These are phyloP conservation scores for Collybiopsis luxurians DNA, from an alignment of 768 basidiomycete species.

Conservation along the genomic window DNA sequence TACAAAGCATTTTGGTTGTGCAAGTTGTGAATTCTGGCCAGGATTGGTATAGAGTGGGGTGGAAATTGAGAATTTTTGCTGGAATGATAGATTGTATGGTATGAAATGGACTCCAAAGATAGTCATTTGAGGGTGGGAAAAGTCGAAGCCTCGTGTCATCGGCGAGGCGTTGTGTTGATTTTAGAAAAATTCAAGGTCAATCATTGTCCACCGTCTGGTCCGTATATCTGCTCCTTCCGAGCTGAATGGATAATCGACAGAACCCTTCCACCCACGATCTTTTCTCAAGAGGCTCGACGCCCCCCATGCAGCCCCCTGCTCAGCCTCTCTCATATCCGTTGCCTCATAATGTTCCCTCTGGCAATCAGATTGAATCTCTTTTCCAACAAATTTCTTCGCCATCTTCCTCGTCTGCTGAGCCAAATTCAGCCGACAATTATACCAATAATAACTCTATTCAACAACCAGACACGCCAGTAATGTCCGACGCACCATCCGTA, in stretches of 20 bases:
- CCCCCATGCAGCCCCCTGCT: conserved; percentile 33
- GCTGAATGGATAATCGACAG: conserved; percentile 38
- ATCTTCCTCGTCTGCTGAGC: conserved; percentile 34
- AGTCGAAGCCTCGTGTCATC: conserved; percentile 9
- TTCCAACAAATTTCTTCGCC: conserved; percentile 58
- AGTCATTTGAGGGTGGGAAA: not conserved
- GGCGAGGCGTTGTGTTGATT: not conserved
- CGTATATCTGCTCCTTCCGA: not conserved
- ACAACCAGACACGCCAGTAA: conserved; percentile 35
- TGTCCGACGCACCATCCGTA: conserved; percentile 30
- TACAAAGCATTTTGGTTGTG: too few relatives aligned
- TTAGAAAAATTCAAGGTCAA: not conserved
- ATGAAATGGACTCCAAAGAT: too few relatives aligned
- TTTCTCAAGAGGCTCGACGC: conserved; percentile 54
- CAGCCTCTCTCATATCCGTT: conserved; percentile 30
- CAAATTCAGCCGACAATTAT: conserved; percentile 25
- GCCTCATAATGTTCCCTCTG: conserved; percentile 40
- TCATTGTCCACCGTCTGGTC: conserved; percentile 1
- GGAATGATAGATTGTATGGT: too few relatives aligned
- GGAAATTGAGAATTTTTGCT: too few relatives aligned
- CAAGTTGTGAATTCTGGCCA: too few relatives aligned
- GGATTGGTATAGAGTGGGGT: too few relatives aligned
- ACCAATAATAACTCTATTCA: conserved; percentile 34
- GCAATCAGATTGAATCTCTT: conserved; percentile 65
- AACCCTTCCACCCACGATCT: conserved; percentile 41